These are phyloP conservation scores for Daldinia bambusicola DNA, from an alignment of 495 filamentous ascomycete genomes.

Conservation along the genomic window DNA sequence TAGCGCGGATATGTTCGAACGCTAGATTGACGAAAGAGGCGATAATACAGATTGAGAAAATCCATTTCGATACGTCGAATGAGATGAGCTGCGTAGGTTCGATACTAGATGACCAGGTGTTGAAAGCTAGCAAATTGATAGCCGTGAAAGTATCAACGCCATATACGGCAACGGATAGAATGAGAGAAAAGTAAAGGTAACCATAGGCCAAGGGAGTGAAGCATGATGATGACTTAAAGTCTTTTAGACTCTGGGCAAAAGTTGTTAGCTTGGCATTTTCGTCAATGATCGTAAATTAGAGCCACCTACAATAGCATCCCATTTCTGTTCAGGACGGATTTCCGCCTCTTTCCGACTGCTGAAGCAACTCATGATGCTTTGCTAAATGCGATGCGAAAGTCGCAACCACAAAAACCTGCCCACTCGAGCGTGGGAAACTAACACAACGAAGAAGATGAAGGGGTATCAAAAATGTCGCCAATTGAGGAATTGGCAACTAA, in stretches of 20 bases:
- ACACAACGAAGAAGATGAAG: conserved; percentile 32
- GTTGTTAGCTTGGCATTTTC: conserved; percentile 25
- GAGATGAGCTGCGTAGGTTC: conserved; percentile 59
- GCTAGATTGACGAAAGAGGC: conserved; percentile 80
- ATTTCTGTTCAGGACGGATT: conserved; percentile 84
- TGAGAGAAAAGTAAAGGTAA: conserved; percentile 80
- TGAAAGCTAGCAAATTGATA: conserved; percentile 86
- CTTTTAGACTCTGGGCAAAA: conserved; percentile 75
- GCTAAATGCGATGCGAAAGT: conserved; percentile 21
- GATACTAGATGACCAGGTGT: conserved; percentile 68
- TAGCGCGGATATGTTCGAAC: conserved; percentile 80
- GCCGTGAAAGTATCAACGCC: conserved; percentile 92
- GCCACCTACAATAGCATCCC: conserved; percentile 87
- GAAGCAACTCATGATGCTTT: conserved; percentile 73
- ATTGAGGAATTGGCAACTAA: conserved; percentile 33
- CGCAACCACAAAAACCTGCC: conserved; percentile 23
- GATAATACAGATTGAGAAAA: conserved; percentile 90
- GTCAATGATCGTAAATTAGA: background rate
- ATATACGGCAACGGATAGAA: conserved; percentile 86
- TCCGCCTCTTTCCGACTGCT: conserved; percentile 70
- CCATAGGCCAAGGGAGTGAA: conserved; percentile 81
- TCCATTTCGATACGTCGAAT: conserved; percentile 81
- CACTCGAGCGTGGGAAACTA: conserved; percentile 26
- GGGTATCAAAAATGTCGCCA: conserved; percentile 51
- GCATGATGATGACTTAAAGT: conserved; percentile 86